A percentile compares a stretch with the other conserved stretches of the same genome.
Evolutionary conservation across 345 rosid genomes (phyloP).

Genomic region (Corchorus capsularis): DNA sequence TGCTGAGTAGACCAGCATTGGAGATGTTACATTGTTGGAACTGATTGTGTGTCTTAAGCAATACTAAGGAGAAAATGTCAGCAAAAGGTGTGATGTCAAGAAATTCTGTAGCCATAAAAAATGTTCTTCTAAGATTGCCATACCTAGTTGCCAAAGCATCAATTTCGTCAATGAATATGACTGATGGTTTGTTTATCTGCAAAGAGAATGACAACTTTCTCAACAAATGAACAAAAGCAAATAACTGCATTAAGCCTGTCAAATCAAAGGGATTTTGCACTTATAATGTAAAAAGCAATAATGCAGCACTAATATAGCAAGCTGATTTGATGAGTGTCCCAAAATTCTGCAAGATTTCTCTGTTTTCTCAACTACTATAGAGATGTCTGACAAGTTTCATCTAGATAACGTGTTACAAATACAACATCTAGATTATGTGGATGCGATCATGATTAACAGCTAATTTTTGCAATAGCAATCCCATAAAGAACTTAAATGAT

Average conservation of each 20-base stretch:
- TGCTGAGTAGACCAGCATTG: too few species aligned
- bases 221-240: slow-evolving; percentile 16
- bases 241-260: slow-evolving; percentile 10
- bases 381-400: not conserved
- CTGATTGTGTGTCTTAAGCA: not conserved
- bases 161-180: slow-evolving; percentile 91
- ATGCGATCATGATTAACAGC: not conserved
- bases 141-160: slow-evolving; percentile 97
- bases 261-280: not conserved
- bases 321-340: not conserved
- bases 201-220: slow-evolving; percentile 32
- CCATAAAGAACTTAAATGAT: not conserved
- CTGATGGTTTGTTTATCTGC: slow-evolving; percentile 97
- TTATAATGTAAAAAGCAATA: not conserved
- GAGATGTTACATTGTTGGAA: too few species aligned
- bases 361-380: slow-evolving; percentile 7
- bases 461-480: slow-evolving; percentile 9
- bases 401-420: not conserved
- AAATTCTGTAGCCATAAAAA: slow-evolving; percentile 11
- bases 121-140: not conserved
- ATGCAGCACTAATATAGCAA: slow-evolving; percentile 5
- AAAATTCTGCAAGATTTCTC: slow-evolving; percentile 1
- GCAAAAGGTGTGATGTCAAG: not conserved
- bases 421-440: slow-evolving; percentile 4
- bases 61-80: not conserved